Base-by-base conservation (phyloP, 2,329 filamentous ascomycete genomes). In the Microcyclosporella mali region DNA sequence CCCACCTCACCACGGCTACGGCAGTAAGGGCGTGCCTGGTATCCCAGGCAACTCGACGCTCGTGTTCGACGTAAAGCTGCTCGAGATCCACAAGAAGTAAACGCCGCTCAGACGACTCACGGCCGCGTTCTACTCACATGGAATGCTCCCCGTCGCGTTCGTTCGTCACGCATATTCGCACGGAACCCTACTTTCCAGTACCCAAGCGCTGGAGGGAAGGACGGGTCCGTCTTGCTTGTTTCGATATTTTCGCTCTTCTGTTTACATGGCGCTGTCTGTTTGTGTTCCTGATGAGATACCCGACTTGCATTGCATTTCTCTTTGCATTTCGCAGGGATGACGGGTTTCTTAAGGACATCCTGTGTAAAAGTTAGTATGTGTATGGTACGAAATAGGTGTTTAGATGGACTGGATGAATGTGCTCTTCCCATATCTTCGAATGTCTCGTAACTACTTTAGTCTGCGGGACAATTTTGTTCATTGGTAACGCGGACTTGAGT, bases 11-110 rank as follows among this genome's bases (percentile, higher is more conserved):
- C 80, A 90, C 46, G 94, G 85, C 59, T 98, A 98, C 68, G 92
- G 94, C 69, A 88, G 79, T 70, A 84, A 86, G 72, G 73, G 52
- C 19, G 47, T 77, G 49, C 85, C 88, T 38, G 88, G 85, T 55
- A 97, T 98, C 58, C 92, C 92, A 17, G 78, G 76, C 58, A 95
- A 97, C 79, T 90, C 88, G 66, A 87, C 84, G 56, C 72, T 98
- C 66, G 79, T 85, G 65, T 98, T 98, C 67, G 94, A 98, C 66
- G 66, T 75, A 62, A 75, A 75, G 69, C 63, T 70, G 45, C 62
- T 74, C 41, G 67, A 68, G 40, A 63, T 74, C 56, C 66, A 66
- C 56, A 50, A 48, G 41, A 52, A 52, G 25, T 47, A 47, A 43
- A 31, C 18, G 21, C 25, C 10, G 14, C 14, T 33, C 40, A 14